Base-by-base conservation (phyloP, 257 asterid genomes). In the Apocynum venetum region DNA sequence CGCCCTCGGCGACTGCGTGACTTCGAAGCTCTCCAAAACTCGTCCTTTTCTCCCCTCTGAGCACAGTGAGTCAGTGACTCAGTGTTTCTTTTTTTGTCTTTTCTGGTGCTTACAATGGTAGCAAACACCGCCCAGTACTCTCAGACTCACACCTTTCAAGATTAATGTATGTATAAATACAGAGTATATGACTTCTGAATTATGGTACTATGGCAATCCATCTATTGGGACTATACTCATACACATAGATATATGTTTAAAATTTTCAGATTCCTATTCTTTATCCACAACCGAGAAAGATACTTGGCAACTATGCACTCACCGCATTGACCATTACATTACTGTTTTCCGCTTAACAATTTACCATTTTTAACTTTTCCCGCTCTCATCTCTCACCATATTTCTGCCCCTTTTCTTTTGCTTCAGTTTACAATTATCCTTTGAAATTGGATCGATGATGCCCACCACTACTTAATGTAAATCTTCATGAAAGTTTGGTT, bases 331-430 rank as follows among this genome's bases (percentile, higher is more conserved):
- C 76, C 31, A 41, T 69, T 59, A 31, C 65, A 40, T 69, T 59
- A 44, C 43, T 8, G 12, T 47, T 49, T 47, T 46, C 46, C 72
- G 3, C 70, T 57, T 47, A 4, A 20, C 43, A 25, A n/a, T 59
- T 79, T 35, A 14, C 76, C 60, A 55, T 38, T 73, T 31, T 64
- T 63, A 19, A 73, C 57, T 55, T 76, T 80, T 80, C 80, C 80
- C 81, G 80, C 84, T 80, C 75, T 60, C 53, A 55, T 52, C 63
- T 65, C 69, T 17, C 19, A 7, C 72, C 17, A 43, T 1, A 40
- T 68, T 20, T 68, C 68, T 63, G 40, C n/a, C 44, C 4, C 20
- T 40, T 64, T 64, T 38, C 13, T 64, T 38, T 64, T 57, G 36
- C 36, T 57, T 57, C 36, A 19, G 64, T 57, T 57, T 57, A 57